Base-by-base conservation (phyloP, 2,329 filamentous ascomycete species). In the Xylariaceae sp. region DNA sequence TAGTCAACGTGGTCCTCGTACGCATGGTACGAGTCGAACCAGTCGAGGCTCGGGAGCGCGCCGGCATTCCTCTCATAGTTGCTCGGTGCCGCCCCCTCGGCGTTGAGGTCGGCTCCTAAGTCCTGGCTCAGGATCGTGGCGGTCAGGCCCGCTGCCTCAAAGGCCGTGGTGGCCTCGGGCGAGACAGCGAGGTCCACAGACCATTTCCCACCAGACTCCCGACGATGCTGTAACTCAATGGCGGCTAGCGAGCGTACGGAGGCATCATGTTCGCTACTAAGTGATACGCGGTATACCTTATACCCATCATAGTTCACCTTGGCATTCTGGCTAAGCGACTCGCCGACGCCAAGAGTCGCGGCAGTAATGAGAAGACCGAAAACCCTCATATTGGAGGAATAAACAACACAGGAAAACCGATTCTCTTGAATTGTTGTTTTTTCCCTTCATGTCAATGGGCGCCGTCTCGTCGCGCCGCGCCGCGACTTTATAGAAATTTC, bases 11-110 rank as follows among this genome's bases (percentile, higher is more conserved):
- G 80, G 59, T 81, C 78, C 1, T 70, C 70, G 57, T 80, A 82
- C 1, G 72, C 49, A 55, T 83, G 80, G 57, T 82, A 83, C 15
- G 71, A 68, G 49, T 77, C 71, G 66, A 80, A 83, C 76, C 77
- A 83, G 4, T 73, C 70, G 18, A 70, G 47, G 44, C 64, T 67
- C 6, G 72, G 70, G 12, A 60, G 49, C 37, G 54, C 55, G 5
- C 19, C 49, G n/a, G 21, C 10, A 1, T 42, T 29, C 1, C 55
- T 50, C 29, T 54, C 7, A 46, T 56, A 3, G 12, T 18, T 8
- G 50, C 41, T 66, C 65, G 16, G 48, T 34, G 7, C 58, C 54
- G 6, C 64, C 50, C 3, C 51, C 55, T 71, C 70, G 2, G 58
- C 58, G 3, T 60, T 57, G 36, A 71, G 63, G 10, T 67, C 63